A percentile compares a stretch with the other conserved stretches of the same genome.
These are phyloP conservation scores for Xerocomellus dryophilus DNA, from an alignment of 768 basidiomycete species.

Conservation along the genomic window DNA sequence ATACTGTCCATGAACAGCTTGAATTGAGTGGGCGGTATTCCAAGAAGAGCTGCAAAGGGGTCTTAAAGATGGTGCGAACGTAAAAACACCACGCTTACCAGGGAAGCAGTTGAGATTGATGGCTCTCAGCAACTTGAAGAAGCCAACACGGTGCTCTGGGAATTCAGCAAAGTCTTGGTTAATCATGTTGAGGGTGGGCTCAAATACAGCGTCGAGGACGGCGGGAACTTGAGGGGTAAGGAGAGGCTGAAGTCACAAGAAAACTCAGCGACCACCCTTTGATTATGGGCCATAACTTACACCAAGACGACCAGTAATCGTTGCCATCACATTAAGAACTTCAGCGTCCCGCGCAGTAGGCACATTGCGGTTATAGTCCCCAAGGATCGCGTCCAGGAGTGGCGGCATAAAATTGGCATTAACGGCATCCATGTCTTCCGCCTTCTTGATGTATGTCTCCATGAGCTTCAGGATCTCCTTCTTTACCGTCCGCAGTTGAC, in stretches of 20 bases:
- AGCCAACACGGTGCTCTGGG: constrained; percentile 95
- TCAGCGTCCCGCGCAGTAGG: constrained; percentile 93
- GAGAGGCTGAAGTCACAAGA: constrained; percentile 49
- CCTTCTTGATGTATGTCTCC: constrained; percentile 97
- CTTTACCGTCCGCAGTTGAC: constrained; percentile 92
- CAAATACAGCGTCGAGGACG: constrained; percentile 94
- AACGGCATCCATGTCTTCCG: constrained; percentile 92
- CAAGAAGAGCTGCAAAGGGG: constrained; percentile 56
- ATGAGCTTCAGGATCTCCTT: constrained; percentile 97
- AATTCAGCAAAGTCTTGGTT: constrained; percentile 99
- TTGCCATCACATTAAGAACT: constrained; percentile 95
- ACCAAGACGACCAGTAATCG: constrained; percentile 83
- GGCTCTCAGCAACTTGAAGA: constrained; percentile 92
- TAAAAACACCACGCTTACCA: constrained; percentile 47
- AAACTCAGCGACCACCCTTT: constrained; percentile 4
- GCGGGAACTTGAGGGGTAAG: constrained; percentile 93
- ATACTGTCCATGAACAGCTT: constrained; percentile 98
- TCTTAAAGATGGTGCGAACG: neutral
- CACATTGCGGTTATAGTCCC: constrained; percentile 94
- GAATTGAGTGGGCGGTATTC: constrained; percentile 88
- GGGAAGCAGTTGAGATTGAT: constrained; percentile 96
- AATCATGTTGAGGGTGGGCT: constrained; percentile 97
- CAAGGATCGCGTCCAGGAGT: constrained; percentile 93
- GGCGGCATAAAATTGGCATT: constrained; percentile 92
- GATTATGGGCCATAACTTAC: constrained; percentile 46